phyloP scores from a whole-genome alignment of 106 monocot species.

The Gastrodia elata region DNA sequence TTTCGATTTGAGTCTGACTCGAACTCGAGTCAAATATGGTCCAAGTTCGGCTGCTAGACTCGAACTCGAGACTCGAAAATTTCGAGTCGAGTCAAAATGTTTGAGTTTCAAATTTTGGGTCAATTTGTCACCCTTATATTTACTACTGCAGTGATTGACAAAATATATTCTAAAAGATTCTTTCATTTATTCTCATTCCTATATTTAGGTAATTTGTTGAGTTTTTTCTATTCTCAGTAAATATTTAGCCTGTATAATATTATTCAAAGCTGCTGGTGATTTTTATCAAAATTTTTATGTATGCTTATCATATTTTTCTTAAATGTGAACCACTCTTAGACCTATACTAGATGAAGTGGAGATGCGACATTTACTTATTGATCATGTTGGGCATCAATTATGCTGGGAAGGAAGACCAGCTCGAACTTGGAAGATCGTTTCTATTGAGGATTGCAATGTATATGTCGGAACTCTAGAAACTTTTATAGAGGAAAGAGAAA shows the following conservation, averaged over 20 bases:
- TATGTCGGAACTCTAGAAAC: slow-evolving; percentile 89
- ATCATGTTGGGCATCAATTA: slow-evolving; percentile 86
- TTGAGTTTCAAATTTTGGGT: background rate
- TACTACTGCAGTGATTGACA: background rate
- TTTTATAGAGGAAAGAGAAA: slow-evolving; percentile 86
- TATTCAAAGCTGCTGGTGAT: background rate
- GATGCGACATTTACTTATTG: slow-evolving; percentile 70
- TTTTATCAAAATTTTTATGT: background rate
- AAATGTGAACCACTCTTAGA: slow-evolving; percentile 22
- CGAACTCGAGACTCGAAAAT: too few relatives aligned
- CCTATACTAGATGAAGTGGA: slow-evolving; percentile 83
- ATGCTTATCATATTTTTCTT: slow-evolving; percentile 11
- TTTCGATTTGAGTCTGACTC: too few relatives aligned
- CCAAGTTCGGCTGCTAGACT: too few relatives aligned
- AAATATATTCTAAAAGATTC: background rate
- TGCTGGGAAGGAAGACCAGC: slow-evolving; percentile 94
- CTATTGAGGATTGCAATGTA: slow-evolving; percentile 95
- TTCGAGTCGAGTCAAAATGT: too few relatives aligned
- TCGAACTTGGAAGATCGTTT: slow-evolving; percentile 63
- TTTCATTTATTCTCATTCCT: background rate
- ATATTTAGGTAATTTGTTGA: background rate
- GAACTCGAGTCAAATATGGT: too few relatives aligned
- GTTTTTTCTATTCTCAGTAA: background rate
- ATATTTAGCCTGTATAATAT: background rate
- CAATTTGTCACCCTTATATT: background rate